Evolutionary conservation across 2,329 filamentous ascomycete genomes (phyloP).

Genomic region (Sclerotinia borealis): DNA sequence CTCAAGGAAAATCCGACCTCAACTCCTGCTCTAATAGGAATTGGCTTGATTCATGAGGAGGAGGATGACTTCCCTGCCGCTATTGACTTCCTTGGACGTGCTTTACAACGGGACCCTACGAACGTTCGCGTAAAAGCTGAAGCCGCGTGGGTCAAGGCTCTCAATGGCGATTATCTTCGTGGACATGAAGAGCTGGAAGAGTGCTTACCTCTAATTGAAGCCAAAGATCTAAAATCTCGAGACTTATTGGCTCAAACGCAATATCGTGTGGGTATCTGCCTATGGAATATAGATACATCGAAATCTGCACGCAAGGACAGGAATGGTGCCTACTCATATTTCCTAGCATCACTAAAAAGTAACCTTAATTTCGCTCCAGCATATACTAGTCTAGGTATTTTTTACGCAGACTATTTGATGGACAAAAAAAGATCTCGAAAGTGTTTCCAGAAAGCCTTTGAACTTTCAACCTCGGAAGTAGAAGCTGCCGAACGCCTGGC

Average conservation of each 20-base stretch:
- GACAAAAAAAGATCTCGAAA: slow-evolving; percentile 82
- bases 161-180: slow-evolving; percentile 66
- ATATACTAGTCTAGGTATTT: slow-evolving; percentile 85
- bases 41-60: slow-evolving; percentile 88
- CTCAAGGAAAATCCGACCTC: slow-evolving; percentile 69
- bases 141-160: slow-evolving; percentile 84
- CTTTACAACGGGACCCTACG: slow-evolving; percentile 62
- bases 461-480: slow-evolving; percentile 81
- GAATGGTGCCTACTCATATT: slow-evolving; percentile 74
- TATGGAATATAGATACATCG: slow-evolving; percentile 78
- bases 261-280: slow-evolving; percentile 78
- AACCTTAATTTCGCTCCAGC: slow-evolving; percentile 84
- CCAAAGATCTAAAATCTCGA: slow-evolving; percentile 51
- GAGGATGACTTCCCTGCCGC: slow-evolving; percentile 83
- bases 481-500: slow-evolving; percentile 83
- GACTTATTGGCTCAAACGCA: slow-evolving; percentile 80
- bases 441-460: slow-evolving; percentile 94
- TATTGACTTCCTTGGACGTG: slow-evolving; percentile 71
- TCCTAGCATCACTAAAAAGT: slow-evolving; percentile 76
- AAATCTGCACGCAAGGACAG: slow-evolving; percentile 71
- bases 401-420: slow-evolving; percentile 83
- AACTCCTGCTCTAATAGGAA: slow-evolving; percentile 77
- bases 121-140: slow-evolving; percentile 81
- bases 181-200: slow-evolving; percentile 65
- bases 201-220: slow-evolving; percentile 60